Evolutionary conservation across 179 eudicot genomes (phyloP).

Genomic region (Spinacia oleracea): DNA sequence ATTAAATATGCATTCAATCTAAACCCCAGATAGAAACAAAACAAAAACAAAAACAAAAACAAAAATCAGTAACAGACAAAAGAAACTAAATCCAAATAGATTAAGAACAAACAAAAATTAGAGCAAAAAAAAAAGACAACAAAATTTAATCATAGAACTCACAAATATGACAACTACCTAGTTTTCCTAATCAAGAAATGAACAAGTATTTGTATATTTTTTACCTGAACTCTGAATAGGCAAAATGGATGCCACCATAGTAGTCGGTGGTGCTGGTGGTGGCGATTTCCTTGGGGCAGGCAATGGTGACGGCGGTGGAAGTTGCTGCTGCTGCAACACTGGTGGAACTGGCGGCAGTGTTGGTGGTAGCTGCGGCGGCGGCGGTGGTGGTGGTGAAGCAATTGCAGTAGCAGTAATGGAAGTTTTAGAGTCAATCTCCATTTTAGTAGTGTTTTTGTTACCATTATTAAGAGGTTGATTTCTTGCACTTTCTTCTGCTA

Average conservation of each 20-base stretch:
- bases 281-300: conserved; percentile 19
- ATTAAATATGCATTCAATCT: conserved; percentile 16
- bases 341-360: neutral
- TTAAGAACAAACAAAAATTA: conserved; percentile 28
- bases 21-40: conserved; percentile 36
- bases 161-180: conserved; percentile 14
- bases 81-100: conserved; percentile 35
- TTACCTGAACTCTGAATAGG: conserved; percentile 67
- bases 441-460: neutral
- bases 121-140: conserved; percentile 21
- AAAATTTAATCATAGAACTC: conserved; percentile 12
- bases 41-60: conserved; percentile 26
- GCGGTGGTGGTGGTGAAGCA: conserved; percentile 33
- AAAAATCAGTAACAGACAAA: conserved; percentile 54
- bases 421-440: conserved; percentile 37
- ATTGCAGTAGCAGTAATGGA: conserved; percentile 31
- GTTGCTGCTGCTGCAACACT: neutral
- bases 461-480: conserved; percentile 33
- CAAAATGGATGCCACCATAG: conserved; percentile 42
- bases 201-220: neutral
- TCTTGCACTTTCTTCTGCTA: conserved; percentile 77
- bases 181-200: conserved; percentile 22
- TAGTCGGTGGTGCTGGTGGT: conserved; percentile 20
- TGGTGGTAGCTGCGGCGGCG: neutral
- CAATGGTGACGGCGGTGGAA: conserved; percentile 25